Evolutionary conservation across 495 filamentous ascomycete genomes (phyloP).

Genomic region (Aspergillus carlsbadensis): DNA sequence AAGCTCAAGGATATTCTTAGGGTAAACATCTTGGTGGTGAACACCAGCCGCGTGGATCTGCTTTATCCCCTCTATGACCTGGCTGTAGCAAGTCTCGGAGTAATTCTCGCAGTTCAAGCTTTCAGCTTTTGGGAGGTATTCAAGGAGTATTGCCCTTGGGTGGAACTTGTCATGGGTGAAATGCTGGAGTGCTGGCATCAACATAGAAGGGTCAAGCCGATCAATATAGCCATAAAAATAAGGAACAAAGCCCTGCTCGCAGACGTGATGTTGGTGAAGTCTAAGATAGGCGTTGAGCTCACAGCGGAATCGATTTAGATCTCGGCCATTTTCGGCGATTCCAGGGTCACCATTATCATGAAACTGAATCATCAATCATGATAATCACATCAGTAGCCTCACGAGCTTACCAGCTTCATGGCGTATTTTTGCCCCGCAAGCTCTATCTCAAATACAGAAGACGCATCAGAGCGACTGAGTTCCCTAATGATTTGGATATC

Average conservation of each 20-base stretch:
- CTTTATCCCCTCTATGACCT: neutral
- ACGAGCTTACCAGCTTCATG: neutral
- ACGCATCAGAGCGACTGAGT: neutral
- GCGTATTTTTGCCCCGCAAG: neutral
- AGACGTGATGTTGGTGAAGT: neutral
- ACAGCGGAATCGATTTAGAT: constrained; percentile 2
- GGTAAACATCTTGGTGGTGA: neutral
- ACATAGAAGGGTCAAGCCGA: neutral
- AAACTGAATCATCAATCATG: neutral
- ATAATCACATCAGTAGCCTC: neutral
- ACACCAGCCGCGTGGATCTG: neutral
- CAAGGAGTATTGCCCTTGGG: neutral
- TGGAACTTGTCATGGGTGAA: neutral
- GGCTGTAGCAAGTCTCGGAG: neutral
- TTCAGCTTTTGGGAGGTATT: constrained; percentile 1
- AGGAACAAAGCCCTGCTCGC: neutral
- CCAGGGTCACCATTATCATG: constrained; percentile 1
- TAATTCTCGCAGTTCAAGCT: constrained; percentile 1
- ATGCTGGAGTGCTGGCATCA: neutral
- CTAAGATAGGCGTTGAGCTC: neutral
- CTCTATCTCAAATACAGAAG: neutral
- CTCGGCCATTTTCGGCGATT: neutral
- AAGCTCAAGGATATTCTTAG: constrained; percentile 1
- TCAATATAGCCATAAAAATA: constrained; percentile 1
- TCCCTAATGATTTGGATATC: neutral